These are phyloP conservation scores for Suillus clintonianus DNA, from an alignment of 768 basidiomycete genomes.

Conservation along the genomic window DNA sequence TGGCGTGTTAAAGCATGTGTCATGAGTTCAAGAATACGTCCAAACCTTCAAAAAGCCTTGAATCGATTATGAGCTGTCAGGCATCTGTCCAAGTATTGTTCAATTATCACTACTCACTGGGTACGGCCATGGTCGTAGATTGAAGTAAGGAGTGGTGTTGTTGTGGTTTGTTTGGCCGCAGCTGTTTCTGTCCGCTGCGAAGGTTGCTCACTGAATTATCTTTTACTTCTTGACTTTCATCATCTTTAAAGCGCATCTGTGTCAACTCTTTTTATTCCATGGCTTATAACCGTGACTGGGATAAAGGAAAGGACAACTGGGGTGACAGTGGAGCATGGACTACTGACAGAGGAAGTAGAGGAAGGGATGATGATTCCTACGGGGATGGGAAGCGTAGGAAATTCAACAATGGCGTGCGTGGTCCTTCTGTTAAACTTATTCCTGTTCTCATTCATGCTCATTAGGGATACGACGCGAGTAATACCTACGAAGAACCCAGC, in stretches of 20 bases:
- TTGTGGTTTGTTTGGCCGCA: slow-evolving; percentile 33
- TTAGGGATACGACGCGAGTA: slow-evolving; percentile 54
- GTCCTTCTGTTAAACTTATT: neutral
- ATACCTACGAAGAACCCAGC: slow-evolving; percentile 49
- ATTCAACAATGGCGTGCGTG: slow-evolving; percentile 71
- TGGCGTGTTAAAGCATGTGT: neutral
- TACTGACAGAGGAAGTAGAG: slow-evolving; percentile 44
- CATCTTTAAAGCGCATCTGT: slow-evolving; percentile 14
- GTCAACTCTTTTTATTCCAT: slow-evolving; percentile 35
- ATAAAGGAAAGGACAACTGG: slow-evolving; percentile 72
- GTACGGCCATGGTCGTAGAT: slow-evolving; percentile 57
- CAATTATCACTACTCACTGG: slow-evolving; percentile 45
- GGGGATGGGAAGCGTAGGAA: slow-evolving; percentile 79
- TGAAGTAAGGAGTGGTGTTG: slow-evolving; percentile 25
- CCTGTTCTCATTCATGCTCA: slow-evolving; percentile 10
- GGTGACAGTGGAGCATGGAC: slow-evolving; percentile 47
- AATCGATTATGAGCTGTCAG: slow-evolving; percentile 17
- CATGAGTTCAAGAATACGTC: neutral
- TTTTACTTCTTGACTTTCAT: slow-evolving; percentile 21
- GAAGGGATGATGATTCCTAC: slow-evolving; percentile 69
- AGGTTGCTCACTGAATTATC: neutral
- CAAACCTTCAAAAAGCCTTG: slow-evolving; percentile 62
- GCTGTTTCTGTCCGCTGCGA: slow-evolving; percentile 2
- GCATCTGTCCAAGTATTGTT: neutral
- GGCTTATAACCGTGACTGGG: slow-evolving; percentile 87